These are phyloP conservation scores for Cutaneotrichosporon arboriforme DNA, from an alignment of 1,284 basidiomycete species.

Conservation along the genomic window DNA sequence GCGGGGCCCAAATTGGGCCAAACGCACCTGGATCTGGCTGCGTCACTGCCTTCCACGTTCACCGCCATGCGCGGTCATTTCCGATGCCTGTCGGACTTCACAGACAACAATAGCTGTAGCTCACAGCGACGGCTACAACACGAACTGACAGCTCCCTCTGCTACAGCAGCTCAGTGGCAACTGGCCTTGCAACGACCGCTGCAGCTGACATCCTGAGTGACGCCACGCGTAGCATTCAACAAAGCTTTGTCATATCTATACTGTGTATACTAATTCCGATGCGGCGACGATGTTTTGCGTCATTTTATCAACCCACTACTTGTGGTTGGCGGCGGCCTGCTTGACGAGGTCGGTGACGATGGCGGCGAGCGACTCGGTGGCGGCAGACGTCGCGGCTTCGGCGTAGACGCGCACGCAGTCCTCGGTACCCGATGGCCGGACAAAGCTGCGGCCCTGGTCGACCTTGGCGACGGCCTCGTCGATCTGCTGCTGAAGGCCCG, in stretches of 20 bases:
- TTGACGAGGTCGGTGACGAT: slow-evolving; percentile 35
- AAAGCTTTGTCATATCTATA: neutral
- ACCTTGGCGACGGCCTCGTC: slow-evolving; percentile 77
- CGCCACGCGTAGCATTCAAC: too few relatives aligned
- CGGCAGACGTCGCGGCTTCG: slow-evolving; percentile 68
- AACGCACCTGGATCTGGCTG: too few relatives aligned
- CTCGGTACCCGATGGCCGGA: slow-evolving; percentile 95
- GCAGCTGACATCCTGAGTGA: too few relatives aligned
- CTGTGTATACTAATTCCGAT: neutral
- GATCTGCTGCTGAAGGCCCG: slow-evolving; percentile 76
- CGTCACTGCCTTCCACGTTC: too few relatives aligned
- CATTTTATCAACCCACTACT: neutral
- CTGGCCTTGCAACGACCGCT: too few relatives aligned
- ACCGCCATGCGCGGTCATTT: too few relatives aligned
- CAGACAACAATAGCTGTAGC: too few relatives aligned
- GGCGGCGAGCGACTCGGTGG: slow-evolving; percentile 66
- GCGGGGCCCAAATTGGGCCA: too few relatives aligned
- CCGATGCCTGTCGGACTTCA: too few relatives aligned
- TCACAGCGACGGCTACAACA: too few relatives aligned
- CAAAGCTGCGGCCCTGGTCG: slow-evolving; percentile 83
- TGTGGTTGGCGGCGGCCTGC: neutral
- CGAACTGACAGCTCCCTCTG: too few relatives aligned
- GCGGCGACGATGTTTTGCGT: neutral
- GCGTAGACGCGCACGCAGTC: slow-evolving; percentile 98
- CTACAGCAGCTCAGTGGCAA: too few relatives aligned